A percentile compares a stretch with the other conserved stretches of the same genome.
phyloP scores from a whole-genome alignment of 768 basidiomycete species.

The Lentinula aciculospora region DNA sequence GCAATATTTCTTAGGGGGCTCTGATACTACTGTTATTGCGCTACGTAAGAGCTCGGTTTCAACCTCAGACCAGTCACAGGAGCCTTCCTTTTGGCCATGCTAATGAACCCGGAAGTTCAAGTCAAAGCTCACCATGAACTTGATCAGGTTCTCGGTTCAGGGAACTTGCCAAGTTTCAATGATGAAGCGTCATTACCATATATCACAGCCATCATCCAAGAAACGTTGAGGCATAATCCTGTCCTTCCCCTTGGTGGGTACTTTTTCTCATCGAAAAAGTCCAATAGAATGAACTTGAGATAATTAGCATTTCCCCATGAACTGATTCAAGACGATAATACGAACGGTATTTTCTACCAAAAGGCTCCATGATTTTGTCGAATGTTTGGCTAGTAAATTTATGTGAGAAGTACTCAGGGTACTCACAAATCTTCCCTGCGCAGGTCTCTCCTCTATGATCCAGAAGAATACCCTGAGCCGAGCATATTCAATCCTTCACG shows the following conservation, averaged over 20 bases:
- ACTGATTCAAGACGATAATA: slow-evolving; percentile 3
- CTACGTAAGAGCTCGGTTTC: not conserved
- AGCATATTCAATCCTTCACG: too few relatives aligned
- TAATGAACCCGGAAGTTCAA: not conserved
- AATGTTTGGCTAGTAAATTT: not conserved
- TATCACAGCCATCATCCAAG: slow-evolving; percentile 23
- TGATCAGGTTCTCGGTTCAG: slow-evolving; percentile 5
- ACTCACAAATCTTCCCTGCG: not conserved
- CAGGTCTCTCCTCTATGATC: not conserved
- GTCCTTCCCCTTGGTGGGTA: slow-evolving; percentile 20
- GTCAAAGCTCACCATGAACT: not conserved
- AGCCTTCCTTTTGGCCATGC: not conserved
- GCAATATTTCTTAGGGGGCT: not conserved
- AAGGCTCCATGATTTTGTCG: not conserved
- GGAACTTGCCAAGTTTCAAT: slow-evolving; percentile 14
- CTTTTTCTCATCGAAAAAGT: slow-evolving; percentile 10
- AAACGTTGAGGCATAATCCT: slow-evolving; percentile 22
- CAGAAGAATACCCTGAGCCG: slow-evolving; percentile 6
- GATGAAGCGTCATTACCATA: slow-evolving; percentile 19
- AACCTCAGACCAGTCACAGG: not conserved
- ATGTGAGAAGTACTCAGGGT: not conserved
- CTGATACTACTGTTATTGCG: not conserved
- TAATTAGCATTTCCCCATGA: not conserved
- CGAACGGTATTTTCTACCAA: not conserved
- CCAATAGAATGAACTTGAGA: not conserved